Evolutionary conservation across 2,329 filamentous ascomycete genomes (phyloP).

Genomic region (Arthrobotrys conoides): DNA sequence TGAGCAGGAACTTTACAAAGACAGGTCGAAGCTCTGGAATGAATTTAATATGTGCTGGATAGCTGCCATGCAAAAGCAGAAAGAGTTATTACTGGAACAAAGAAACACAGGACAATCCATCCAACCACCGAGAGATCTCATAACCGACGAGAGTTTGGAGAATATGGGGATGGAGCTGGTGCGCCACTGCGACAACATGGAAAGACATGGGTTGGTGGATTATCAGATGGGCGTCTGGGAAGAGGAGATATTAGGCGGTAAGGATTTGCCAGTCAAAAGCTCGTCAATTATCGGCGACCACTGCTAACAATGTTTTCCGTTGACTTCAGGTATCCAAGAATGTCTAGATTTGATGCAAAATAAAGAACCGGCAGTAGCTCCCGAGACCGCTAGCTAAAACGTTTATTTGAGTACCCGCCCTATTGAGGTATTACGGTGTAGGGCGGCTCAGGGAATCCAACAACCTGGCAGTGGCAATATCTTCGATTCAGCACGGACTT

Average conservation of each 20-base stretch:
- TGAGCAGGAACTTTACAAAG: constrained; percentile 80
- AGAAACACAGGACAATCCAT: constrained; percentile 74
- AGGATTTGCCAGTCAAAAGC: constrained; percentile 66
- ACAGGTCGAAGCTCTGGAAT: constrained; percentile 88
- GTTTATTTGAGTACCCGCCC: constrained; percentile 24
- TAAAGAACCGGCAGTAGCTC: constrained; percentile 53
- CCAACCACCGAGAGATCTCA: constrained; percentile 74
- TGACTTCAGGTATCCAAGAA: constrained; percentile 47
- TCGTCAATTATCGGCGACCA: constrained; percentile 6
- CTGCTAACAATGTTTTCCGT: constrained; percentile 15
- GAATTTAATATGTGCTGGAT: constrained; percentile 97
- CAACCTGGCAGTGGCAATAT: constrained; percentile 54
- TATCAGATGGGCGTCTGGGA: constrained; percentile 98
- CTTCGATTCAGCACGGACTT: constrained; percentile 33
- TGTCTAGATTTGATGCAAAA: constrained; percentile 55
- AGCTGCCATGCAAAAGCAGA: constrained; percentile 84
- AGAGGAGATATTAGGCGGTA: constrained; percentile 88
- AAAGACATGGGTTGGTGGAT: constrained; percentile 93
- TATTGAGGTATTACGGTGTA: constrained; percentile 23
- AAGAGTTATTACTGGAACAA: constrained; percentile 76
- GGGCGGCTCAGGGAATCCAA: constrained; percentile 15
- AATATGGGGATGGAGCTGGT: constrained; percentile 87
- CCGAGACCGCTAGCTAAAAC: constrained; percentile 48
- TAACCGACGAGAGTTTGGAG: constrained; percentile 79
- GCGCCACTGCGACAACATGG: constrained; percentile 85